Base-by-base conservation (phyloP, 805 yeast species). In the Candida ortonii region DNA sequence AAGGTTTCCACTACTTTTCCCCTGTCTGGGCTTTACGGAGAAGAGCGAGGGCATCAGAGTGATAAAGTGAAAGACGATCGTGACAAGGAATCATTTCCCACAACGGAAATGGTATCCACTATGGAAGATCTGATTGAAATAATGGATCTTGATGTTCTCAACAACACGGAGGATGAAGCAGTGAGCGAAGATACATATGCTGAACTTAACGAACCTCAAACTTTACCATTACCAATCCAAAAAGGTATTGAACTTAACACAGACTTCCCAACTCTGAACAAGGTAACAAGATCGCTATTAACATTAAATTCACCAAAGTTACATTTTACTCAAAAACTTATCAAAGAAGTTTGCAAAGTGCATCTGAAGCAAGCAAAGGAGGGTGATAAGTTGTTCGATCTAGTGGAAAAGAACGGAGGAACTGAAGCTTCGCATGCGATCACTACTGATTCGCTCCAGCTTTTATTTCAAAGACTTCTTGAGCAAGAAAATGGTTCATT, bases 1-100 rank as follows among this genome's bases (percentile, higher is more conserved):
- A 73, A 75, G 45, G 64, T 77, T 11, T 76, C 88, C 3, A 44
- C 41, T 16, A 73, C 82, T 46, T 63, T 68, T 5, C 52, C 54
- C 23, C 43, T 76, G 16, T 49, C 57, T 7, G 55, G 64, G 4
- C 38, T 66, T 10, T 51, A 47, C 16, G 65, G 67, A 3, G 32
- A 26, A 3, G 43, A 37, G n/a, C n/a, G 27, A 9, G 32, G 25
- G 12, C 8, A 7, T n/a, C 16, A 16, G 3, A 12, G 15, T 2
- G 33, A 31, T 14, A 18, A 8, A 2, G 11, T 18, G 1, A 59
- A 59, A 1, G 50, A 59, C 40, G 46, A 49, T 25, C 22, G 46
- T 26, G 46, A 44, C 28, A 38, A 43, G 28, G 49, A 52, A 26
- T 49, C 53, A 29, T 44, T 55, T 20, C 75, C 76, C 3, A 48